phyloP scores from a whole-genome alignment of 1,284 basidiomycete genomes.

The Apiotrichum veenhuisii region DNA sequence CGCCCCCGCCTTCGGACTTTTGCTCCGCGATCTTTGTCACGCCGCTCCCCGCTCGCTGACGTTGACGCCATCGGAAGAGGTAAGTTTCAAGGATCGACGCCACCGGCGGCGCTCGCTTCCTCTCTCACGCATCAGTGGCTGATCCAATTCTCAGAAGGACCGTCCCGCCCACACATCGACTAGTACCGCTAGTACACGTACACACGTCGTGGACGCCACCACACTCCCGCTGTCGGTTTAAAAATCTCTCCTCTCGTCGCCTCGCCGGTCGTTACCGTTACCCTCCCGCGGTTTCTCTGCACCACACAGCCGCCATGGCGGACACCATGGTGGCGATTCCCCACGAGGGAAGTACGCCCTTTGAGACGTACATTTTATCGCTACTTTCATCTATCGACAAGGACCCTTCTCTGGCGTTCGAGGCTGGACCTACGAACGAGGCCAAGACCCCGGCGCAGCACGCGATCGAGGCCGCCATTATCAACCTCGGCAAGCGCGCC shows the following conservation, averaged over 20 bases:
- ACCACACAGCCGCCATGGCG: conserved; percentile 9
- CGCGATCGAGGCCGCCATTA: conserved; percentile 39
- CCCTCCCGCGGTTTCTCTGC: background rate
- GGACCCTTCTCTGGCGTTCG: conserved; percentile 39
- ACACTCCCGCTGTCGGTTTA: background rate
- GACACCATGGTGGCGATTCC: conserved; percentile 6
- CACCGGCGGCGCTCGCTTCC: too few relatives aligned
- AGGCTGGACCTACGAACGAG: conserved; percentile 26
- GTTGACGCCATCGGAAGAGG: too few relatives aligned
- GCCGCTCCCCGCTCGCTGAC: too few relatives aligned
- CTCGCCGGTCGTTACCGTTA: background rate
- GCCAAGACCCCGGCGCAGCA: conserved; percentile 36
- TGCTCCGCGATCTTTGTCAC: too few relatives aligned
- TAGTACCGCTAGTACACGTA: too few relatives aligned
- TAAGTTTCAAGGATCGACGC: too few relatives aligned
- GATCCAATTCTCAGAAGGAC: too few relatives aligned
- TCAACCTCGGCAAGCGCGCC: conserved; percentile 35
- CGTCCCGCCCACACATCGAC: too few relatives aligned
- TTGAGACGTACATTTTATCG: conserved; percentile 37
- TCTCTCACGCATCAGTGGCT: too few relatives aligned
- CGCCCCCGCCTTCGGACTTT: too few relatives aligned
- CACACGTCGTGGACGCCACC: too few relatives aligned
- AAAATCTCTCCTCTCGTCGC: background rate
- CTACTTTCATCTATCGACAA: conserved; percentile 34
- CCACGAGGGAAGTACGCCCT: conserved; percentile 22